phyloP scores from a whole-genome alignment of 1,139 yeast genomes.

The Geotrichum macrosporum region DNA sequence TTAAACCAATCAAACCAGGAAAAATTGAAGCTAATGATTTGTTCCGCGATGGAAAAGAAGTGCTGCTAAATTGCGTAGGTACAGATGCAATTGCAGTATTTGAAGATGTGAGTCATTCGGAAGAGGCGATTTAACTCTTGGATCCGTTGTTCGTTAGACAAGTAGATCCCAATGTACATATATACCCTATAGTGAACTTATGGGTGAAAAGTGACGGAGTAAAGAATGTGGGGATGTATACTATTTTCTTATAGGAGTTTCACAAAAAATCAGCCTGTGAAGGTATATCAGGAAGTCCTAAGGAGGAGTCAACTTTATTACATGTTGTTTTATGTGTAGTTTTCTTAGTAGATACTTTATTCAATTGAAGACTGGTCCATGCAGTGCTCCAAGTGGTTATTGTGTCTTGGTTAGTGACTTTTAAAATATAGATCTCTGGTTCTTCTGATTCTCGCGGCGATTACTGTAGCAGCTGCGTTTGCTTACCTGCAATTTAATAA shows the following conservation, averaged over 20 bases:
- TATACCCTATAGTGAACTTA: neutral
- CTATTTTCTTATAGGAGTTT: too few relatives aligned
- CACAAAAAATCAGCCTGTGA: too few relatives aligned
- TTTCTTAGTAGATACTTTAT: neutral
- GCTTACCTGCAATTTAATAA: slow-evolving; percentile 39
- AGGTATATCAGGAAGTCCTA: too few relatives aligned
- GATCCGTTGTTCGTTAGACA: slow-evolving; percentile 66
- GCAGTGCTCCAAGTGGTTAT: neutral
- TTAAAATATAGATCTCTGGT: slow-evolving; percentile 34
- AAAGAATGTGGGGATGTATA: too few relatives aligned
- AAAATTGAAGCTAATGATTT: slow-evolving; percentile 19
- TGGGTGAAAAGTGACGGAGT: neutral
- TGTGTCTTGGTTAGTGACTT: too few relatives aligned
- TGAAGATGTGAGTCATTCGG: slow-evolving; percentile 92
- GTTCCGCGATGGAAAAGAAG: slow-evolving; percentile 98
- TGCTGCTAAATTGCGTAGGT: slow-evolving; percentile 85
- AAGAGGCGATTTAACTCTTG: slow-evolving; percentile 82
- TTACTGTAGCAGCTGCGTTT: slow-evolving; percentile 56
- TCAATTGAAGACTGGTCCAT: slow-evolving; percentile 18
- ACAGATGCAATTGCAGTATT: slow-evolving; percentile 90
- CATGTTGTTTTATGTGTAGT: too few relatives aligned
- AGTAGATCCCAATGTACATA: slow-evolving; percentile 44
- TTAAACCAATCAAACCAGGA: neutral
- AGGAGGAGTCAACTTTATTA: too few relatives aligned
- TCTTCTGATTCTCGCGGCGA: slow-evolving; percentile 46